Evolutionary conservation across 202 grass and related monocot species (phyloP), one percentile per base, ranked within the genome.

Genomic region (Panicum virgatum): DNA sequence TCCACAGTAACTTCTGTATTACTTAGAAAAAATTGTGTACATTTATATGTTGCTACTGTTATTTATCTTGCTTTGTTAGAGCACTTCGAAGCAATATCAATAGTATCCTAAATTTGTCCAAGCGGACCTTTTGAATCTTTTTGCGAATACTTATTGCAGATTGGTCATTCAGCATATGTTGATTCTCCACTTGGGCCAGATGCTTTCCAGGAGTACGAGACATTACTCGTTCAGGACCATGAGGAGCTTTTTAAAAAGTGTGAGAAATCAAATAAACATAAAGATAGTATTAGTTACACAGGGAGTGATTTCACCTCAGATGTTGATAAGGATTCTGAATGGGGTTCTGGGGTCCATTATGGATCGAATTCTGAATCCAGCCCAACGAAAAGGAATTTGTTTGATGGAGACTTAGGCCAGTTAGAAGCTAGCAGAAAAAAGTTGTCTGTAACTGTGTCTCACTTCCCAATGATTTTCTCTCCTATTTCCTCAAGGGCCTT

Each of bases 111-210:
- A 57, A 26, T 38, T 77, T 82, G 4, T 52, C 18, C 2, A 46
- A 83, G 68, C 51, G 4, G 26, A 32, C 12, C 15, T 82, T 63
- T 79, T 91, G 38, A 82, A 68, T 34, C 29, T 40, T 59, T 60
- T 81, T 25, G 22, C 20, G 4, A 53, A 60, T 73, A 86, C 53
- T 53, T 89, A 19, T 75, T 91, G 52, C 89, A 96, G 96, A 81
- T 90, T 81, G 87, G 92, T 63, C 93, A 99, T 36, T 96, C 91
- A 29, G 85, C 89, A 48, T 86, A 92, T 26, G 42, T 89, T 75
- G 89, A 96, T 88, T 99, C 91, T 65, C 96, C 96, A 7, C 91
- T 99, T 25, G 96, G 96, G 53, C 89, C 96, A 86, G 96, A 99
- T 80, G 96, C 96, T 50, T 99, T 34, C 32, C 32, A 34, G 32